phyloP scores from a whole-genome alignment of 495 filamentous ascomycete genomes.

The Tuber indicum region DNA sequence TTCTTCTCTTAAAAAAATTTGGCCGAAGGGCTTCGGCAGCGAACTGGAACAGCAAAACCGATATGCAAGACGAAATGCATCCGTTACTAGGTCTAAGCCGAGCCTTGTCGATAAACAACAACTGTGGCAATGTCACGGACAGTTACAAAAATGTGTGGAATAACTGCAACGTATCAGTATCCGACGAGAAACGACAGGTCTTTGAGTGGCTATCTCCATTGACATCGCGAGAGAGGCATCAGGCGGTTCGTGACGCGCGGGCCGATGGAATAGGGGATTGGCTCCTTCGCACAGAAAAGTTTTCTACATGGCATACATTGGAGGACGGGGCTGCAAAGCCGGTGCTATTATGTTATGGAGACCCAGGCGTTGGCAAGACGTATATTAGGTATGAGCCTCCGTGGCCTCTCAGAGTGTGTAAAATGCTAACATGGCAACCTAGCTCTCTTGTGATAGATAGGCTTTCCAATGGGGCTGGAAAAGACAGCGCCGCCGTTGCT shows the following conservation, averaged over 20 bases:
- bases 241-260: neutral
- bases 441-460: neutral
- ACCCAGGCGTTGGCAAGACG: neutral
- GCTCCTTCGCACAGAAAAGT: neutral
- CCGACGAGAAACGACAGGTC: neutral
- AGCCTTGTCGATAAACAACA: neutral
- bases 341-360: neutral
- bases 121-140: neutral
- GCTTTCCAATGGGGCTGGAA: neutral
- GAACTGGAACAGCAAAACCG: neutral
- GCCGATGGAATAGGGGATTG: neutral
- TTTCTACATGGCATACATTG: neutral
- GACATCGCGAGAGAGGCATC: neutral
- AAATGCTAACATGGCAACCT: neutral
- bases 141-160: too few species aligned
- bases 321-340: neutral
- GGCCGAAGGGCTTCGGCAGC: too few species aligned
- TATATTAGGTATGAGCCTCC: neutral
- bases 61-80: neutral
- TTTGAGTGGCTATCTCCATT: neutral
- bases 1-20: too few species aligned
- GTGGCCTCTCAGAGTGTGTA: neutral
- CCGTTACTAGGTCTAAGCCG: fast-evolving
- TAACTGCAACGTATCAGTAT: neutral
- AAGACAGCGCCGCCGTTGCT: neutral